phyloP scores from a whole-genome alignment of 805 yeast genomes.

The Metschnikowia vanudenii region DNA sequence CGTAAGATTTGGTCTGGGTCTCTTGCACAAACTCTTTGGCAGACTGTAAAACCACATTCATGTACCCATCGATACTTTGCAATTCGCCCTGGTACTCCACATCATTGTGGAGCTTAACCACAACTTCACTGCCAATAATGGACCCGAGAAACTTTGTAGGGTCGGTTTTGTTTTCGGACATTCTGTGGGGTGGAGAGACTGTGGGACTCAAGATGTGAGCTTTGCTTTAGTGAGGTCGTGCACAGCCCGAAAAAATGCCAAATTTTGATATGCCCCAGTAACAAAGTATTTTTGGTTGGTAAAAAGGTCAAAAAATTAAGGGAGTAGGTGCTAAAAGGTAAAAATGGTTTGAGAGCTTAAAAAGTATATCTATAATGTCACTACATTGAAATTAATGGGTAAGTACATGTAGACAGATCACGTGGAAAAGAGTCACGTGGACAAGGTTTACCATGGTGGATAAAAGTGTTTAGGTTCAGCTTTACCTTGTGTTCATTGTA shows the following conservation, averaged over 20 bases:
- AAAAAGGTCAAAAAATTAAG: no score
- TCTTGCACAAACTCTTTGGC: conserved; percentile 63
- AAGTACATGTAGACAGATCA: no score
- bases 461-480: no score
- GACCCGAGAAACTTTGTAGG: conserved; percentile 79
- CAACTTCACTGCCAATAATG: conserved; percentile 75
- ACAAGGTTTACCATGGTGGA: no score
- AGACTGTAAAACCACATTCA: conserved; percentile 86
- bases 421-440: no score
- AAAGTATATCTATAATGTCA: no score
- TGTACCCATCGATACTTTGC: conserved; percentile 93
- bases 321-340: no score
- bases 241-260: background rate
- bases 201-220: background rate
- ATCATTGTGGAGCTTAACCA: conserved; percentile 84
- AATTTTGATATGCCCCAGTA: no score
- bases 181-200: background rate
- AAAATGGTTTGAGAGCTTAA: no score
- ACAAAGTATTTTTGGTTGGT: no score
- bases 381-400: no score
- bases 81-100: conserved; percentile 63
- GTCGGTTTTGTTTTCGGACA: conserved; percentile 38
- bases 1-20: conserved; percentile 49
- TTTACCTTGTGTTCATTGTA: no score
- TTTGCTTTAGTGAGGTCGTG: conserved; percentile 9